phyloP scores from a whole-genome alignment of 2,329 filamentous ascomycete species.

The Lasiodiplodia sp. region DNA sequence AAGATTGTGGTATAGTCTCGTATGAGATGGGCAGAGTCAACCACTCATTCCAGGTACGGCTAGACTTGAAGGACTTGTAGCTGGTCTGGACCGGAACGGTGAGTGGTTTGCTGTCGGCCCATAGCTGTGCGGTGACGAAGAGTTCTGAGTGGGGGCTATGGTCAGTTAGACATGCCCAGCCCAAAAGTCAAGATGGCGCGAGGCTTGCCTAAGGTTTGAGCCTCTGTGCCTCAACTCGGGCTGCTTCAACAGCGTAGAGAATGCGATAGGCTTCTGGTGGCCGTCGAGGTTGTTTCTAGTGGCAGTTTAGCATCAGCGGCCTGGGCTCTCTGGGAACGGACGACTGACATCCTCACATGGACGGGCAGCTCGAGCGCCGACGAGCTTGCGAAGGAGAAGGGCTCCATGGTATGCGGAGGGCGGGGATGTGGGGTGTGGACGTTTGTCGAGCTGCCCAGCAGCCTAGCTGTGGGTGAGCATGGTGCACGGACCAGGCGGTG shows the following conservation, averaged over 20 bases:
- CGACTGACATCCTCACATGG: slow-evolving; percentile 67
- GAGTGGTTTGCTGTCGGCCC: slow-evolving; percentile 93
- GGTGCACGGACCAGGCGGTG: slow-evolving; percentile 1
- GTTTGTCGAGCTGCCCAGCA: slow-evolving; percentile 3
- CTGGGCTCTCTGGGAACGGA: slow-evolving; percentile 28
- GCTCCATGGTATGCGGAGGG: slow-evolving; percentile 73
- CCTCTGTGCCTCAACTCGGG: slow-evolving; percentile 86
- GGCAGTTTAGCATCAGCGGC: slow-evolving; percentile 35
- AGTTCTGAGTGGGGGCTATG: slow-evolving; percentile 81
- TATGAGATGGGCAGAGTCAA: slow-evolving; percentile 85
- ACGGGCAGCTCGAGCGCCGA: slow-evolving; percentile 79
- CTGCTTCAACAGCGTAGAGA: slow-evolving; percentile 78
- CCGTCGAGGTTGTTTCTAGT: slow-evolving; percentile 77
- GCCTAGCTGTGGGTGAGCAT: not conserved
- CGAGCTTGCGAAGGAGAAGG: slow-evolving; percentile 93
- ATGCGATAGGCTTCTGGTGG: slow-evolving; percentile 75
- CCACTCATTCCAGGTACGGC: slow-evolving; percentile 91
- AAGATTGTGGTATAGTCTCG: slow-evolving; percentile 79
- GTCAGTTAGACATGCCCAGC: slow-evolving; percentile 2
- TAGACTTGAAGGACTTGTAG: slow-evolving; percentile 86
- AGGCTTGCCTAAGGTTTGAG: slow-evolving; percentile 74
- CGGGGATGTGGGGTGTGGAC: not conserved
- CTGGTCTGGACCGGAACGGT: slow-evolving; percentile 91
- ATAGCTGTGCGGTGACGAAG: slow-evolving; percentile 91
- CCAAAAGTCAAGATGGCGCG: not conserved